Percentiles rank a stretch among this genome's conserved stretches.
phyloP scores from a whole-genome alignment of 257 asterid species.

The Fraxinus americana region DNA sequence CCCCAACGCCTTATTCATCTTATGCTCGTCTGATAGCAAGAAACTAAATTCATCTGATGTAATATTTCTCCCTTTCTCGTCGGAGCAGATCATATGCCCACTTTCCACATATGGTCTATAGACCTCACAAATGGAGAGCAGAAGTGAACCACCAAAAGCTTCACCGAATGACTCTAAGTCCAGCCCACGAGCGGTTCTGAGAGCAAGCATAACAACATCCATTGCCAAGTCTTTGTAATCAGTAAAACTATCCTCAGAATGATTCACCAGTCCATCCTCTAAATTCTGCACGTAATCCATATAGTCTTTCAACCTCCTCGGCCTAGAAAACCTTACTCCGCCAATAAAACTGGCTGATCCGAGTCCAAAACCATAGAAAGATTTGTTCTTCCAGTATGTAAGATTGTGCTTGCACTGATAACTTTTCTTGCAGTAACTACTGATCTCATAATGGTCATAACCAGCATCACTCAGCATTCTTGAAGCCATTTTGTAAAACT shows the following conservation, averaged over 20 bases:
- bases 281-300: no score
- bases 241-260: no score
- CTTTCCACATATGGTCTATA: conserved; percentile 58
- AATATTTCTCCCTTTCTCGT: conserved; percentile 56
- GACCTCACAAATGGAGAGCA: conserved; percentile 61
- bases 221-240: no score
- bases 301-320: conserved; percentile 77
- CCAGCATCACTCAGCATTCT: conserved; percentile 66
- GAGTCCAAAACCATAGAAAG: conserved; percentile 84
- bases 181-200: no score
- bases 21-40: no score
- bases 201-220: no score
- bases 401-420: conserved; percentile 83
- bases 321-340: conserved; percentile 84
- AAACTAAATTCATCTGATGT: no score
- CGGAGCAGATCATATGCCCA: conserved; percentile 68
- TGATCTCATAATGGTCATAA: conserved; percentile 86
- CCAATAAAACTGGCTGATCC: conserved; percentile 81
- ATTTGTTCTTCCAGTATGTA: conserved; percentile 78
- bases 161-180: conserved; percentile 53
- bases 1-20: no score
- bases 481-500: conserved; percentile 81
- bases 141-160: conserved; percentile 58
- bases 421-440: conserved; percentile 83
- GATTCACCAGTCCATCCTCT: no score